Conservation (phyloP, 1,284 basidiomycete genomes). For the Malassezia caprae region DNA sequence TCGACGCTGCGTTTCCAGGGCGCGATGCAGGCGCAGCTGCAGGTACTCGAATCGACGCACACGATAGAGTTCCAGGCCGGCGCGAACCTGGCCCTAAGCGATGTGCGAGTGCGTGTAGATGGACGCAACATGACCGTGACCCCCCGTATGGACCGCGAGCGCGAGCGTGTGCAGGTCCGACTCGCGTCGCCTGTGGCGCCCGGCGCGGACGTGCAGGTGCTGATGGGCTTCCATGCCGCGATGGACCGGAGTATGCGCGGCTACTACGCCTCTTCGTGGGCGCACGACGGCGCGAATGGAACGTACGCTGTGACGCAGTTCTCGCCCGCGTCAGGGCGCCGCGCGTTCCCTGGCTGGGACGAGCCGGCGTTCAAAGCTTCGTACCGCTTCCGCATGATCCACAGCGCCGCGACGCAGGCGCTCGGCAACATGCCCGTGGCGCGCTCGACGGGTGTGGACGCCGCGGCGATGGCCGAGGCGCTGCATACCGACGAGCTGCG, state of each 20-base stretch:
- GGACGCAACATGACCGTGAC: slow-evolving; percentile 53
- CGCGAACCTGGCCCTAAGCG: slow-evolving; percentile 58
- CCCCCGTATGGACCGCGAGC: slow-evolving; percentile 48
- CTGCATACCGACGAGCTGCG: slow-evolving; percentile 56
- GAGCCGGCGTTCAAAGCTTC: slow-evolving; percentile 90
- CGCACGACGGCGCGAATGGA: slow-evolving; percentile 49
- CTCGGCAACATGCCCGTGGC: slow-evolving; percentile 65
- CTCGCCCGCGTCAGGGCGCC: slow-evolving; percentile 70
- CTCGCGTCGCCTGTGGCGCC: slow-evolving; percentile 11
- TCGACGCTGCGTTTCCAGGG: slow-evolving; percentile 64
- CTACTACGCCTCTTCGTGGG: slow-evolving; percentile 23
- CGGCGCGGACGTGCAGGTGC: slow-evolving; percentile 17
- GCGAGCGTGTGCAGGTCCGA: slow-evolving; percentile 20
- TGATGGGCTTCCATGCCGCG: slow-evolving; percentile 18
- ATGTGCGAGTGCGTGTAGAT: slow-evolving; percentile 58
- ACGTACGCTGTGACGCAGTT: slow-evolving; percentile 43
- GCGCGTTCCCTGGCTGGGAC: slow-evolving; percentile 61
- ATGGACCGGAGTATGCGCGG: slow-evolving; percentile 23
- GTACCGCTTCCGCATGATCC: slow-evolving; percentile 69
- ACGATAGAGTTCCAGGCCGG: slow-evolving; percentile 50
- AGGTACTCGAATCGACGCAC: slow-evolving; percentile 58
- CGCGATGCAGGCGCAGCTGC: slow-evolving; percentile 64
- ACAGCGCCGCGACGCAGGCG: slow-evolving; percentile 57
- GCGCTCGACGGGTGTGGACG: not conserved
- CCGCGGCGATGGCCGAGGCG: slow-evolving; percentile 11